Conservation (phyloP, 495 filamentous ascomycete genomes). For the Usnea hakonensis region DNA sequence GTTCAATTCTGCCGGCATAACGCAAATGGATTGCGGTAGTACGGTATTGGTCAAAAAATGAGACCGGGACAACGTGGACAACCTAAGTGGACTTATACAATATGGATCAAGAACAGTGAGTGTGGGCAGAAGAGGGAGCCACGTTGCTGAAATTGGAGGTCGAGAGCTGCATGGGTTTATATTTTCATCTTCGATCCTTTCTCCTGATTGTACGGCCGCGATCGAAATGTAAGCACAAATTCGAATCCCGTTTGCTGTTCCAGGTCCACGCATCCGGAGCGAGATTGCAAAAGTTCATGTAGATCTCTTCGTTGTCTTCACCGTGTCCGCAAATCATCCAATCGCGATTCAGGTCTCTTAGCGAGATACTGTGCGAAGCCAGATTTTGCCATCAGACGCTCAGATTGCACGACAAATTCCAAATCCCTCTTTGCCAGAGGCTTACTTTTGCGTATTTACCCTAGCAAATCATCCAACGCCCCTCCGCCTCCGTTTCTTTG, state of each 20-base stretch:
- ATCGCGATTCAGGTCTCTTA: background rate
- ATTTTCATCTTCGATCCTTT: background rate
- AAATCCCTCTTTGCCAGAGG: background rate
- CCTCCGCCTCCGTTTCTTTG: constrained; percentile 37
- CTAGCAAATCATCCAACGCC: constrained; percentile 59
- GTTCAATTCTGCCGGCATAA: background rate
- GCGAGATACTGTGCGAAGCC: background rate
- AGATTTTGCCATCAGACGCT: background rate
- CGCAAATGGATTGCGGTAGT: background rate
- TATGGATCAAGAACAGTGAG: background rate
- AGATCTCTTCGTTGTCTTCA: background rate
- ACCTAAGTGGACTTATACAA: background rate
- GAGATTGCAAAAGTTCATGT: background rate
- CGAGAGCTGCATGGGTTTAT: background rate
- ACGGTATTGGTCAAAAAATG: no score
- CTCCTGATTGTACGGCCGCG: background rate
- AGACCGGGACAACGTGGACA: background rate
- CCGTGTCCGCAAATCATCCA: constrained; percentile 3
- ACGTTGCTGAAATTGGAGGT: background rate
- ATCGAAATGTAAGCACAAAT: background rate
- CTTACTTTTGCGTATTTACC: constrained; percentile 31
- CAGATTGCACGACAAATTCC: background rate
- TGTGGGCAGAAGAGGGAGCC: background rate
- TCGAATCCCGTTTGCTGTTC: background rate
- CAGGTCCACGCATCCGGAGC: background rate